Conservation (phyloP, 495 filamentous ascomycete species). For the Cercophora scortea region DNA sequence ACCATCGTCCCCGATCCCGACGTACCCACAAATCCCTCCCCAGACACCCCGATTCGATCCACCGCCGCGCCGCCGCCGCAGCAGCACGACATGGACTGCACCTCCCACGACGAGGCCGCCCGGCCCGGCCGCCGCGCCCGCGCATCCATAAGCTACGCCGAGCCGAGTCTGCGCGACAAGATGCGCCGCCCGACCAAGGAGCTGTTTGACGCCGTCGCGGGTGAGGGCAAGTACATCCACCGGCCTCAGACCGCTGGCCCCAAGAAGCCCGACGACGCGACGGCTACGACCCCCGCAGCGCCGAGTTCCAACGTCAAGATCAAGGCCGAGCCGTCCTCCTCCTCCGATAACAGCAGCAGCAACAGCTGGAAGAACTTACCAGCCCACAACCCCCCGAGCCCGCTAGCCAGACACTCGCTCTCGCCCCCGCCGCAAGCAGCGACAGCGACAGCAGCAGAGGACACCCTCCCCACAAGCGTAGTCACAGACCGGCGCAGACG, state of each 20-base stretch:
- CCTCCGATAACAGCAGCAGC: background rate
- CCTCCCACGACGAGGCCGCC: background rate
- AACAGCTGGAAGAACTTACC: background rate
- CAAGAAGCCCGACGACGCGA: constrained; percentile 17
- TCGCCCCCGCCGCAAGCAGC: too few relatives aligned
- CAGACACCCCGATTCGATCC: constrained; percentile 26
- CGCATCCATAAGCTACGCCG: constrained; percentile 70
- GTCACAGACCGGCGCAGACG: constrained; percentile 24
- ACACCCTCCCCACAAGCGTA: constrained; percentile 18
- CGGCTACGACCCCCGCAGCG: constrained; percentile 1
- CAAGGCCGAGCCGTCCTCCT: background rate
- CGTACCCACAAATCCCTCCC: constrained; percentile 20
- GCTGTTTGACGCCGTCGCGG: constrained; percentile 61
- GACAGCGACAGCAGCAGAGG: background rate
- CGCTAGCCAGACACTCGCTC: too few relatives aligned
- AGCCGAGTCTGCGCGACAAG: constrained; percentile 77
- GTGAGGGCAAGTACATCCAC: constrained; percentile 39
- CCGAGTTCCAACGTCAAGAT: constrained; percentile 10
- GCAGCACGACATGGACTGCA: constrained; percentile 11
- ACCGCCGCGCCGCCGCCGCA: constrained; percentile 12
- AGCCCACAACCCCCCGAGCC: too few relatives aligned
- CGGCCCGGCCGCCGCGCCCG: constrained; percentile 58
- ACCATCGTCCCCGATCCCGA: constrained; percentile 23
- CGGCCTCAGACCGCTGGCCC: constrained; percentile 9
- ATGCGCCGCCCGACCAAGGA: constrained; percentile 78